phyloP scores from a whole-genome alignment of 192 early-diverging fungal genomes.

The Coemansia sp. region DNA sequence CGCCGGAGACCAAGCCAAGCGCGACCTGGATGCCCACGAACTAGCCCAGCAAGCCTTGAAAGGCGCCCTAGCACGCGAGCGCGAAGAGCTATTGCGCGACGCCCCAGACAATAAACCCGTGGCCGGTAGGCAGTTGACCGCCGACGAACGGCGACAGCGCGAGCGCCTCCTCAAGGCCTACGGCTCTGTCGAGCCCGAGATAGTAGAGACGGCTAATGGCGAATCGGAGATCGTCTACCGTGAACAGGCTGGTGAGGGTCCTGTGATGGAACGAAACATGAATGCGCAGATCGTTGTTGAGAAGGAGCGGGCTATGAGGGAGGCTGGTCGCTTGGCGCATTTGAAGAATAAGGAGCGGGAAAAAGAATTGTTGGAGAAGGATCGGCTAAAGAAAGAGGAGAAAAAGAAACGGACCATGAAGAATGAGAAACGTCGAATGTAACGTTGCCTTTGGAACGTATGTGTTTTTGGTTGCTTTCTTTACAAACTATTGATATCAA shows the following conservation, averaged over 20 bases:
- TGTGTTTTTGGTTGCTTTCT: no score
- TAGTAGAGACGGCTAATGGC: conserved; percentile 27
- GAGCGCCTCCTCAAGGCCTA: conserved; percentile 15
- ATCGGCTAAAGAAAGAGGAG: conserved; percentile 23
- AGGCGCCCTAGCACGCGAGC: conserved; percentile 16
- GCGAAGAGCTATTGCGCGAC: conserved; percentile 16
- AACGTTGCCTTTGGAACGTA: not conserved
- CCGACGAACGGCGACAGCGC: conserved; percentile 30
- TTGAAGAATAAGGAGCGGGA: conserved; percentile 41
- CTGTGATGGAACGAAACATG: conserved; percentile 9
- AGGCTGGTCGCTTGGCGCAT: conserved; percentile 22
- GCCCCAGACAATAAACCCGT: not conserved
- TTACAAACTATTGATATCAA: no score
- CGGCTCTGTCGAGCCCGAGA: conserved; percentile 11
- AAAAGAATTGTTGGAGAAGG: conserved; percentile 31
- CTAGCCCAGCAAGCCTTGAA: not conserved
- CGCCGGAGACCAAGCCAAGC: not conserved
- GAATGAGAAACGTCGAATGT: conserved; percentile 45
- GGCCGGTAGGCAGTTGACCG: conserved; percentile 3
- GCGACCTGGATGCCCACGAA: conserved; percentile 2
- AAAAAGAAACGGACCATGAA: conserved; percentile 41
- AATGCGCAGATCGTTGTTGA: conserved; percentile 34
- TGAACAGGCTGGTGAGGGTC: not conserved
- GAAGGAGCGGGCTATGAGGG: conserved; percentile 18
- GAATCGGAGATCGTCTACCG: conserved; percentile 34